phyloP scores from a whole-genome alignment of 2,329 filamentous ascomycete species.

The Rhinocladiella similis region DNA sequence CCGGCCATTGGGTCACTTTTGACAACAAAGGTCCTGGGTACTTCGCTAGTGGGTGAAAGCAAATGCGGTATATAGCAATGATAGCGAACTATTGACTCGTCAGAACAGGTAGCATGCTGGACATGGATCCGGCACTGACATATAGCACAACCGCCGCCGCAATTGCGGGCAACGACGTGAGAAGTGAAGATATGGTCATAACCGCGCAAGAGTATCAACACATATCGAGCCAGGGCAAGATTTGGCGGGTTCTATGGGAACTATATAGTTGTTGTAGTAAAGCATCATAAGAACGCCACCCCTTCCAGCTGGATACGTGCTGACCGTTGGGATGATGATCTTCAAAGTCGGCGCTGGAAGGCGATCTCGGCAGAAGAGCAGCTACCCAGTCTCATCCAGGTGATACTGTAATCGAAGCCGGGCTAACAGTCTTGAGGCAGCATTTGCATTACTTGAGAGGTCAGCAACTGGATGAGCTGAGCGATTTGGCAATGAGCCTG shows the following conservation, averaged over 20 bases:
- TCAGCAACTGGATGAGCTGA: too few relatives aligned
- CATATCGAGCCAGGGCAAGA: too few relatives aligned
- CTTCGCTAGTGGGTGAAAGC: constrained; percentile 59
- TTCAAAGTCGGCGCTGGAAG: too few relatives aligned
- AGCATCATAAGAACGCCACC: too few relatives aligned
- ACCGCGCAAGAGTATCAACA: background rate
- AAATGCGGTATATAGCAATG: constrained; percentile 23
- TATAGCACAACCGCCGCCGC: constrained; percentile 9
- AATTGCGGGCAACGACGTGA: constrained; percentile 1
- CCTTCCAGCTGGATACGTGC: too few relatives aligned
- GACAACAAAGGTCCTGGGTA: constrained; percentile 66
- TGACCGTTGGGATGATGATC: too few relatives aligned
- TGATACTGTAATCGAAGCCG: too few relatives aligned
- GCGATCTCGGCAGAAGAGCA: background rate
- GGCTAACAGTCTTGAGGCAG: background rate
- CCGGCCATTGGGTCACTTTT: constrained; percentile 52
- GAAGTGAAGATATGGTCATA: constrained; percentile 12
- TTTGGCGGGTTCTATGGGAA: too few relatives aligned
- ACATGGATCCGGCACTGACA: constrained; percentile 4
- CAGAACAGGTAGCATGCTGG: background rate
- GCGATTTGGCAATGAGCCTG: too few relatives aligned
- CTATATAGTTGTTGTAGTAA: too few relatives aligned
- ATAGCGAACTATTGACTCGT: constrained; percentile 6
- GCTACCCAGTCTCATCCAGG: background rate
- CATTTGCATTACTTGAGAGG: too few relatives aligned